These are phyloP conservation scores for Wickerhamomyces sp. DNA, from an alignment of 1,139 yeast species.

Conservation along the genomic window DNA sequence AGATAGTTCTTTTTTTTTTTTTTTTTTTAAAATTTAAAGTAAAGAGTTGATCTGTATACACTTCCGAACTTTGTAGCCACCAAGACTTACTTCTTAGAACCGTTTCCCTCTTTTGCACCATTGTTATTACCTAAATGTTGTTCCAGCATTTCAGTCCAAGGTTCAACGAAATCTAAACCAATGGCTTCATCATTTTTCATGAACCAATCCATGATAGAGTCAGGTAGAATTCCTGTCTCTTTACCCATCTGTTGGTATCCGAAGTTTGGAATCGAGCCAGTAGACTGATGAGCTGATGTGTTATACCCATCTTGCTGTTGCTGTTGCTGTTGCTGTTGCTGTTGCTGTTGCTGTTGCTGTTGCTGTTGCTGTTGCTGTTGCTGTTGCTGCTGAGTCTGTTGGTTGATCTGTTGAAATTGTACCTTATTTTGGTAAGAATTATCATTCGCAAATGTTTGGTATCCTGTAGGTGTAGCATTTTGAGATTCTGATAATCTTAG, in stretches of 20 bases:
- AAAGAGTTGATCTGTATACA: too few relatives aligned
- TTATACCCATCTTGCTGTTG: too few relatives aligned
- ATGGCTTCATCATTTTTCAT: conserved; percentile 55
- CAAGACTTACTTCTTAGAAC: too few relatives aligned
- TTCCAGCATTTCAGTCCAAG: conserved; percentile 84
- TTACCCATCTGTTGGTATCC: conserved; percentile 18
- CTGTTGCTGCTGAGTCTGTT: conserved; percentile 1
- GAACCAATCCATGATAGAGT: conserved; percentile 70
- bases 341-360: conserved; percentile 4
- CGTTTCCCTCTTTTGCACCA: too few relatives aligned
- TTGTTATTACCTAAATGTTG: conserved; percentile 32
- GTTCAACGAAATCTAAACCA: conserved; percentile 84
- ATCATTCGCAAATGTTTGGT: background rate
- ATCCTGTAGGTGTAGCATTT: background rate
- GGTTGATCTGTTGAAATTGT: conserved; percentile 4
- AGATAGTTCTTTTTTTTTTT: background rate
- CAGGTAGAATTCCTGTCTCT: conserved; percentile 30
- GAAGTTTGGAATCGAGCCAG: conserved; percentile 7
- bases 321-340: background rate
- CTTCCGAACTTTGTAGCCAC: too few relatives aligned
- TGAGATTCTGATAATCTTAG: background rate
- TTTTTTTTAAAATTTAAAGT: conserved; percentile 5
- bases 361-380: conserved; percentile 6
- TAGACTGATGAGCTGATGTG: too few relatives aligned
- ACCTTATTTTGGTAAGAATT: too few relatives aligned